Evolutionary conservation across 768 basidiomycete genomes (phyloP).

Genomic region (Lepiota venenata): DNA sequence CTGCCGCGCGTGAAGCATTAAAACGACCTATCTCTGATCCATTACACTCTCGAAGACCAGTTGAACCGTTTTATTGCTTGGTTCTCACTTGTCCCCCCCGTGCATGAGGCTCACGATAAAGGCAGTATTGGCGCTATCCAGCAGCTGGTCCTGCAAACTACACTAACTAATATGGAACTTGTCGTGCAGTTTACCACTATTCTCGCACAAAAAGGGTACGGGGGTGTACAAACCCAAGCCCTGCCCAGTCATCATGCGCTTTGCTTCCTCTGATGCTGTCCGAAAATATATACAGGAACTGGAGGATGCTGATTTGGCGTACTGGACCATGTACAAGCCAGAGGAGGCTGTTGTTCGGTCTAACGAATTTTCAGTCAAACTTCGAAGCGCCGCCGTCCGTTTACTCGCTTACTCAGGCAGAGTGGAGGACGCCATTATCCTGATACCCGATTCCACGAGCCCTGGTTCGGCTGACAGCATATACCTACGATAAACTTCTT

Average conservation of each 20-base stretch:
- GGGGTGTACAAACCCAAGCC: constrained; percentile 17
- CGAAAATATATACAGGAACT: constrained; percentile 37
- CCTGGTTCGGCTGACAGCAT: constrained; percentile 28
- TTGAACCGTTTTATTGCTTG: constrained; percentile 22
- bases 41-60: constrained; percentile 11
- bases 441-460: constrained; percentile 36
- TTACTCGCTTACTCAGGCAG: constrained; percentile 35
- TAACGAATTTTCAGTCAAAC: constrained; percentile 13
- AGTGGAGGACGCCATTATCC: constrained; percentile 36
- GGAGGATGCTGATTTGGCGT: constrained; percentile 20
- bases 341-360: constrained; percentile 1
- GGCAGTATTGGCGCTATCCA: constrained; percentile 19
- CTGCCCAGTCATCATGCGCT: constrained; percentile 42
- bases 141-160: constrained; percentile 21
- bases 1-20: constrained; percentile 24
- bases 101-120: background rate
- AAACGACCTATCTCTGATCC: constrained; percentile 2
- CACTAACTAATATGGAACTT: constrained; percentile 23
- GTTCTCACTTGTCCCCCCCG: constrained; percentile 31
- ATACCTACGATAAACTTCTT: constrained; percentile 34
- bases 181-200: constrained; percentile 29
- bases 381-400: constrained; percentile 39
- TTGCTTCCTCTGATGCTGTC: constrained; percentile 30
- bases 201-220: constrained; percentile 37
- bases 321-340: constrained; percentile 15